Percentiles rank a stretch among this genome's conserved stretches.
These are phyloP conservation scores for Arachnopeziza araneosa DNA, from an alignment of 2,329 filamentous ascomycete genomes.

Conservation along the genomic window DNA sequence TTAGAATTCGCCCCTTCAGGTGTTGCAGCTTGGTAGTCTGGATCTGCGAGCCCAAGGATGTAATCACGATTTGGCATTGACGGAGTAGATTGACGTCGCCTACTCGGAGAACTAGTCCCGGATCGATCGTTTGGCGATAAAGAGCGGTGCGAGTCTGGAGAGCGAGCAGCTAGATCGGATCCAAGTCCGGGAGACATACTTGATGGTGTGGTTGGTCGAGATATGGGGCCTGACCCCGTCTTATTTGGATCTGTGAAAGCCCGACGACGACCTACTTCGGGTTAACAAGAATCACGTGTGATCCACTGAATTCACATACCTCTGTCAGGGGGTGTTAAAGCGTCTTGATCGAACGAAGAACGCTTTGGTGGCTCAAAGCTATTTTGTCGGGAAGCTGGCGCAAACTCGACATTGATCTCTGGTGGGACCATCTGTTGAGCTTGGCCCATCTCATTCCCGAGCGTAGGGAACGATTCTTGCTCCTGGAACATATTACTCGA, in stretches of 20 bases:
- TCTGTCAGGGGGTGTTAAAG: conserved; percentile 75
- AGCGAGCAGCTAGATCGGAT: conserved; percentile 42
- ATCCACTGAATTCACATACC: conserved; percentile 37
- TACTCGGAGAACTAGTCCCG: conserved; percentile 37
- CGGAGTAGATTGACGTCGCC: conserved; percentile 57
- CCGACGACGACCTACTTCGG: conserved; percentile 28
- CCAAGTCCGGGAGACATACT: conserved; percentile 50
- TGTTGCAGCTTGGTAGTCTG: conserved; percentile 66
- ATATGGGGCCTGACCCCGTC: conserved; percentile 32
- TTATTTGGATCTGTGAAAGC: conserved; percentile 32
- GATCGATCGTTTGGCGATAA: conserved; percentile 55
- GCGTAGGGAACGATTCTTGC: conserved; percentile 42
- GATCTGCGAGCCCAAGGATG: conserved; percentile 87
- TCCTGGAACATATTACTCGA: conserved; percentile 46
- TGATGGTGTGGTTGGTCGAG: conserved; percentile 45
- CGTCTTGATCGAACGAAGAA: conserved; percentile 63
- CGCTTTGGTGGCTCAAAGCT: conserved; percentile 62
- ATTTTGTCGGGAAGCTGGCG: conserved; percentile 63
- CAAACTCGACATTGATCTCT: conserved; percentile 90
- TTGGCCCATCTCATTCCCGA: conserved; percentile 57
- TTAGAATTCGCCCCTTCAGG: conserved; percentile 57
- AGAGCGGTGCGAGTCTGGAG: conserved; percentile 43
- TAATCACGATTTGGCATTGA: conserved; percentile 58
- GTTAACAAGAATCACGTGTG: conserved; percentile 15
- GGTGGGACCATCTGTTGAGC: conserved; percentile 80